phyloP scores from a whole-genome alignment of 108 stramenopile genomes.

The Schizochytrium sp. region DNA sequence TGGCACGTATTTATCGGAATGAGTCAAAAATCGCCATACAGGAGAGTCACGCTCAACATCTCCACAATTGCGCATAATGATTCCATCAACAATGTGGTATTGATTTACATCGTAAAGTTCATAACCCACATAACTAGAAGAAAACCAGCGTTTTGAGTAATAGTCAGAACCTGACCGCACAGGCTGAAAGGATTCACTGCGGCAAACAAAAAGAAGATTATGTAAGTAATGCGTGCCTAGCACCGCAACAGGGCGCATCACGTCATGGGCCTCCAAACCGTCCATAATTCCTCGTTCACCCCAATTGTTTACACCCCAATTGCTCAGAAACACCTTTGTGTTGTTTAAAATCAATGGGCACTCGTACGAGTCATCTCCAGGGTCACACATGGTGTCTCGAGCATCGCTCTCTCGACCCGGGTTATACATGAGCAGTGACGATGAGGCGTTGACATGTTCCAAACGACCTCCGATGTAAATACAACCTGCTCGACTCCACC shows the following conservation, averaged over 20 bases:
- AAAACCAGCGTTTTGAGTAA: conserved; percentile 9
- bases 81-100: neutral
- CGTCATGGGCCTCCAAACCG: neutral
- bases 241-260: neutral
- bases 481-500: neutral
- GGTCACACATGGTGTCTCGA: conserved; percentile 10
- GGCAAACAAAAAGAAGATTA: conserved; percentile 4
- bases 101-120: neutral
- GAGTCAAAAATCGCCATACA: neutral
- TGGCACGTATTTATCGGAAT: conserved; percentile 12
- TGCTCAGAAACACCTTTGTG: conserved; percentile 8
- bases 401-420: neutral
- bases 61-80: conserved; percentile 43
- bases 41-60: neutral
- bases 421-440: conserved; percentile 3
- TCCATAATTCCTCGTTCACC: neutral
- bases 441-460: neutral
- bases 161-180: neutral
- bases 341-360: conserved; percentile 14
- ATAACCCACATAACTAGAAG: neutral
- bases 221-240: conserved; percentile 5
- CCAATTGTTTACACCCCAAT: conserved; percentile 53
- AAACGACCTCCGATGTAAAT: conserved; percentile 35
- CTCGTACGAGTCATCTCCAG: neutral
- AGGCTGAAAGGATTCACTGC: neutral